Evolutionary conservation across 192 early-diverging fungal genomes (phyloP).

Genomic region (Coemansia aciculifera): DNA sequence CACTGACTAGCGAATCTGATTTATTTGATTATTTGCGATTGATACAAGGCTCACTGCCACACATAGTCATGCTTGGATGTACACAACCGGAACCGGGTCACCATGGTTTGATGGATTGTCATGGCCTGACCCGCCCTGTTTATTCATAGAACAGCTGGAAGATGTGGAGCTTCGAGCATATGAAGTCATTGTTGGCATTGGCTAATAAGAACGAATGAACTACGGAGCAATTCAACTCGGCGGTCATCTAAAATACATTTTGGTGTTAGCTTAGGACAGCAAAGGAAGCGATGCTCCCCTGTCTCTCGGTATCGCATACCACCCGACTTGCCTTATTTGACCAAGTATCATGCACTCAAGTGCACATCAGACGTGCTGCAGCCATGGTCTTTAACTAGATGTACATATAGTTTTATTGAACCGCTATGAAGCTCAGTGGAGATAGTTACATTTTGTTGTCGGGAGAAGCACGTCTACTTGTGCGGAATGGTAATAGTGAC

Average conservation of each 20-base stretch:
- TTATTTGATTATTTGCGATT: not conserved
- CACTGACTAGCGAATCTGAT: conserved; percentile 5
- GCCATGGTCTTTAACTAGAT: not conserved
- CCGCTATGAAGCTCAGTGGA: not conserved
- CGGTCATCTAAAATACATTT: too few relatives aligned
- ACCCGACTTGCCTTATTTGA: not conserved
- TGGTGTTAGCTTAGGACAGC: too few relatives aligned
- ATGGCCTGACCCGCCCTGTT: too few relatives aligned
- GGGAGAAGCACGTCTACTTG: conserved; percentile 3
- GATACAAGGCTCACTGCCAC: not conserved
- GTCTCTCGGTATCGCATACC: not conserved
- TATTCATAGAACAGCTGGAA: too few relatives aligned
- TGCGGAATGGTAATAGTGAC: conserved; percentile 46
- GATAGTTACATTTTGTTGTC: conserved; percentile 7
- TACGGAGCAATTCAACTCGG: not conserved
- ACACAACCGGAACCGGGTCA: not conserved
- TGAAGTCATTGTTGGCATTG: too few relatives aligned
- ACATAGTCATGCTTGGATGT: not conserved
- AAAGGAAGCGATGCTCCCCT: not conserved
- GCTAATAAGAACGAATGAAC: too few relatives aligned
- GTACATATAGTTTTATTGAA: not conserved
- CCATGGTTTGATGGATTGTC: not conserved
- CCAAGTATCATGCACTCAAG: not conserved
- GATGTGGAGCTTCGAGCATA: too few relatives aligned
- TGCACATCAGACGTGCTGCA: not conserved